Percentiles rank a stretch among this genome's conserved stretches.
Evolutionary conservation across 2,329 filamentous ascomycete species (phyloP).

Genomic region (Akanthomyces uredinophilus): DNA sequence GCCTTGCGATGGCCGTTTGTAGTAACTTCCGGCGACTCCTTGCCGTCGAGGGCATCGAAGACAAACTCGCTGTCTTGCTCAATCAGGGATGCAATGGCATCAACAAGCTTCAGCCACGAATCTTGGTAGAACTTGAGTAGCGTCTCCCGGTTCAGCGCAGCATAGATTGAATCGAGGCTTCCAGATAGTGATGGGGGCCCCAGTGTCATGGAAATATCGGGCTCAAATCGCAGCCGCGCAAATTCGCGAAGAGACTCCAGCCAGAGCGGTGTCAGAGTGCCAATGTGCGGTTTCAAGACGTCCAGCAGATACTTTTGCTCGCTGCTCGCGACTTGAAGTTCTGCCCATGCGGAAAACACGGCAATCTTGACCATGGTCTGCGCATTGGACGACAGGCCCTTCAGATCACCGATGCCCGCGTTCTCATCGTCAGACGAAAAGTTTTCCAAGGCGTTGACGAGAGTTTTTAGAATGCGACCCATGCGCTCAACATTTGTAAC

Average conservation of each 20-base stretch:
- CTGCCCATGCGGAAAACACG: constrained; percentile 94
- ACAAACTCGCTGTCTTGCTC: constrained; percentile 98
- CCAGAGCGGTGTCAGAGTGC: constrained; percentile 87
- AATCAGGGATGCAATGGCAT: constrained; percentile 94
- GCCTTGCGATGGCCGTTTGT: constrained; percentile 54
- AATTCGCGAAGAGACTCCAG: constrained; percentile 89
- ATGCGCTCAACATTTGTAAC: constrained; percentile 98
- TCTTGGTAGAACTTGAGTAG: constrained; percentile 94
- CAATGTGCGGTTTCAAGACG: constrained; percentile 85
- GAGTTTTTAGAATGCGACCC: constrained; percentile 91
- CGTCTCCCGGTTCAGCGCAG: constrained; percentile 89
- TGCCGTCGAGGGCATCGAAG: constrained; percentile 92
- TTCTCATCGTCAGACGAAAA: constrained; percentile 78
- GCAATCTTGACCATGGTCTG: constrained; percentile 99
- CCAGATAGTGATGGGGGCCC: constrained; percentile 76
- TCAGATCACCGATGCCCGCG: constrained; percentile 86
- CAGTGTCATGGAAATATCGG: constrained; percentile 88
- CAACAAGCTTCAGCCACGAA: constrained; percentile 91
- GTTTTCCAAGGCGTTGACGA: constrained; percentile 86
- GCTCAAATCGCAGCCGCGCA: constrained; percentile 87
- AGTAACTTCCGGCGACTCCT: constrained; percentile 49
- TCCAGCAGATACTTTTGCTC: constrained; percentile 87
- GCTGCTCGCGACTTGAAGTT: constrained; percentile 88
- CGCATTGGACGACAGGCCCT: constrained; percentile 88
- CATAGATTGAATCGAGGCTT: constrained; percentile 89